Evolutionary conservation across 2,329 filamentous ascomycete species (phyloP), one percentile per base, ranked within the genome.

Genomic region (Trichocomaceae sp.): DNA sequence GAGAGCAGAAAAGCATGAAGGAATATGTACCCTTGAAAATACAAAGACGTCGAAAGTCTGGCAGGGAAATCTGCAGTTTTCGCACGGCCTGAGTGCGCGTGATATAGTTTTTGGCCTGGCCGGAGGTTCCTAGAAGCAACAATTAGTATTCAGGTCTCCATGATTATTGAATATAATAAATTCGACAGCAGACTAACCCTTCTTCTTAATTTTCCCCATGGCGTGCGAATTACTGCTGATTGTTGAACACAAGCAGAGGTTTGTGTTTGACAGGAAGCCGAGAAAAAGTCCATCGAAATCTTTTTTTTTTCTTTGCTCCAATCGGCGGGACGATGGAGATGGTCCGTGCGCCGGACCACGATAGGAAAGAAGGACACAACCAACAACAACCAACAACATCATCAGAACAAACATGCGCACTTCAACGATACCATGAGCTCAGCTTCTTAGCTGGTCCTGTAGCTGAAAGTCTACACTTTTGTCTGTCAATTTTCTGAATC

Each of bases 21-120:
- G 29, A 51, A 7, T 17, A 23, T 59, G 13, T 67, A 79, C 82
- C 93, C 79, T 97, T 97, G 86, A 96, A 99, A 73, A 99, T 99
- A 78, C 93, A 99, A 70, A 99, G 82, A 77, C 95, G 87, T 76
- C 93, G 86, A 77, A 99, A 99, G 76, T 99, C 93, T 63, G 91
- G 90, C 55, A 99, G 83, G 67, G 88, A 96, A 74, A 99, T 88
- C 76, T 99, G 93, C 60, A 99, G 85, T 78, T 97, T 99, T 74
- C 91, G 90, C 66, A 99, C 90, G 46, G 93, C 93, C 78, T 96
- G 90, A 42, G 92, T 96, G 72, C 93, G 83, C 56, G 93, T 99
- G 65, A 99, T 90, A 79, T 92, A 99, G 82, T 99, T 99, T 78
- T 93, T 96, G 77, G 91, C 90, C 73, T 90, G 87, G 72, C 93